Base-by-base conservation (phyloP, 2,329 filamentous ascomycete species). In the Thielaviopsis euricoi region DNA sequence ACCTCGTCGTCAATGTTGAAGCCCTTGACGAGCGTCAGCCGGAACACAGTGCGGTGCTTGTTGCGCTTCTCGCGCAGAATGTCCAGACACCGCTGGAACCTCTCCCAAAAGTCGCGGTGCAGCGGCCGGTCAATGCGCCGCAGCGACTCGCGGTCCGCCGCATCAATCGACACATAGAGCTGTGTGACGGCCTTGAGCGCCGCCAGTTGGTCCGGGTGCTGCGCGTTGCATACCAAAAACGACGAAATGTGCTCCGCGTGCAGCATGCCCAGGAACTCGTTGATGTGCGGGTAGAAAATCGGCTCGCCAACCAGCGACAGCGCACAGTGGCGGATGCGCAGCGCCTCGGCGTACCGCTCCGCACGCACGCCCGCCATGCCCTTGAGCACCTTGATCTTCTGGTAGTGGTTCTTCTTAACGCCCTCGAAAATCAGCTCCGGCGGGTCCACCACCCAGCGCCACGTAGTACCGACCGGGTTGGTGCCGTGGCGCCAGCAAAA, bases 401-500 rank as follows among this genome's bases (percentile, higher is more conserved):
- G 85, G 75, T 96, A 96, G 70, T 97, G 93, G 17, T 86, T 87
- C 60, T 85, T 83, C 68, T 94, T 95, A 62, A 95, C 89, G 53
- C 91, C 91, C 43, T 86, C 74, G 67, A 96, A 95, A 64, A 97
- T 95, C 65, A 89, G 70, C 23, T 95, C 86, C 0, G 91, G 90
- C 0, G 88, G 85, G 67, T 97, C 93, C 29, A 96, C 88, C 55
- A 90, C 82, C 91, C 91, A 98, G 61, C 91, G 84, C 91, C 93
- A 97, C 4, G 86, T 95, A 2, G 93, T 97, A 53, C 90, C 90
- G 0, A 97, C 93, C 0, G 91, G 91, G 68, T 97, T 98, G 0
- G 93, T 97, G 56, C 91, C 93, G 67, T 97, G 93, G 6, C 93
- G 84, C 93, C 91, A 98, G 77, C 91, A 98, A 71, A 97, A 98